phyloP scores from a whole-genome alignment of 257 asterid genomes.

The Fraxinus pennsylvanica region DNA sequence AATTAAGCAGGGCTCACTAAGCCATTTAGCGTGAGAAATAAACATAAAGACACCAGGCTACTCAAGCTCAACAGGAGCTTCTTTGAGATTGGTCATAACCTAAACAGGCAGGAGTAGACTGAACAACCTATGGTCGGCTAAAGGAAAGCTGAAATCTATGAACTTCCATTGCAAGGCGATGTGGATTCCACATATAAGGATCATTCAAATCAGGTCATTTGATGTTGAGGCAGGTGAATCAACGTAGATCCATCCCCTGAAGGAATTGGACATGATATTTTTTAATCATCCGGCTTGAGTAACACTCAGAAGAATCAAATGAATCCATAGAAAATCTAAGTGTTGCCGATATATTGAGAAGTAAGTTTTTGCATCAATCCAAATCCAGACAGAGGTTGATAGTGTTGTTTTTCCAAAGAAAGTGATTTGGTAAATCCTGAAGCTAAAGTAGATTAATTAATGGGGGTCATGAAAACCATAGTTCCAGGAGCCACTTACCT shows the following conservation, averaged over 20 bases:
- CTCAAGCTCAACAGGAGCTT: background rate
- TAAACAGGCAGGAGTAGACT: background rate
- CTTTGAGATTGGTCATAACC: background rate
- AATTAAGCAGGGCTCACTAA: background rate
- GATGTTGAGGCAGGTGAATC: background rate
- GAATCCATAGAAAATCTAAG: background rate
- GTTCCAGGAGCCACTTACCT: slow-evolving; percentile 53
- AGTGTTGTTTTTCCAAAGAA: background rate
- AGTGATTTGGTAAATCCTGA: slow-evolving; percentile 7
- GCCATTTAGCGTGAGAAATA: slow-evolving; percentile 6
- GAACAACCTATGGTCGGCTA: background rate
- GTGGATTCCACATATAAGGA: background rate
- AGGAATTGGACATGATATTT: background rate
- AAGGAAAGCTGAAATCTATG: background rate
- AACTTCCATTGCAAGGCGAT: background rate
- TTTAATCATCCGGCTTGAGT: background rate
- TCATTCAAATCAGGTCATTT: background rate
- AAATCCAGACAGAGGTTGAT: slow-evolving; percentile 3
- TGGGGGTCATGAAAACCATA: slow-evolving; percentile 9
- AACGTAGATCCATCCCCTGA: background rate
- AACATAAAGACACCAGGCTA: slow-evolving; percentile 6
- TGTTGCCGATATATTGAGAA: background rate
- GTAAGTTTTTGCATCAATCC: background rate
- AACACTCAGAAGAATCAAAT: background rate
- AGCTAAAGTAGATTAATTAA: slow-evolving; percentile 7